These are phyloP conservation scores for Dentipellis fragilis DNA, from an alignment of 768 basidiomycete genomes.

Conservation along the genomic window DNA sequence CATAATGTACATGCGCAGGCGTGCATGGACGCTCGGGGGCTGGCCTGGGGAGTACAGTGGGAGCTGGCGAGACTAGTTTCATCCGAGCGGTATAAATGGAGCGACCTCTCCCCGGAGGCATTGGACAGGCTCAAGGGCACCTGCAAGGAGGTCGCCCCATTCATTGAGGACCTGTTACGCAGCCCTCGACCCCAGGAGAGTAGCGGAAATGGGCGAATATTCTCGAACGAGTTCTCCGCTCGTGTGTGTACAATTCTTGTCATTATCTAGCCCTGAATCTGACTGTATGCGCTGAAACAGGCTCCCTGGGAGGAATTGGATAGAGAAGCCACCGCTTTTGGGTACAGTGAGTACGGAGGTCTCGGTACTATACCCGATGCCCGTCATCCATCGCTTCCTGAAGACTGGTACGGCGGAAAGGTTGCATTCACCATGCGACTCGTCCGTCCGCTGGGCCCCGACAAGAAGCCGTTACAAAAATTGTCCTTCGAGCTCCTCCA, in stretches of 20 bases:
- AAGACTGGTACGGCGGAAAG: slow-evolving; percentile 52
- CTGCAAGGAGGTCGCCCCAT: slow-evolving; percentile 16
- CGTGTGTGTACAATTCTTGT: slow-evolving; percentile 10
- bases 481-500: slow-evolving; percentile 37
- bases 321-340: slow-evolving; percentile 35
- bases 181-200: no score
- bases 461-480: background rate
- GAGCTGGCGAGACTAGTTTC: slow-evolving; percentile 39
- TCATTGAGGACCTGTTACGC: background rate
- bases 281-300: slow-evolving; percentile 21
- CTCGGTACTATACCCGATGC: slow-evolving; percentile 26
- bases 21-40: slow-evolving; percentile 5
- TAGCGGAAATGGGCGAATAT: background rate
- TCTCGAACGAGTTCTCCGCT: slow-evolving; percentile 11
- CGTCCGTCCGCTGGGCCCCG: background rate
- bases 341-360: slow-evolving; percentile 23
- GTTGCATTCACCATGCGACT: slow-evolving; percentile 41
- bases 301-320: slow-evolving; percentile 58
- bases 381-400: slow-evolving; percentile 3
- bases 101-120: slow-evolving; percentile 19
- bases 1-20: slow-evolving; percentile 1
- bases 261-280: slow-evolving; percentile 5
- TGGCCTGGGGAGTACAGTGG: slow-evolving; percentile 36
- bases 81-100: slow-evolving; percentile 19
- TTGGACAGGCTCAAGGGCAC: slow-evolving; percentile 22